Evolutionary conservation across 2,329 filamentous ascomycete genomes (phyloP).

Genomic region (Fusarium armeniacum): DNA sequence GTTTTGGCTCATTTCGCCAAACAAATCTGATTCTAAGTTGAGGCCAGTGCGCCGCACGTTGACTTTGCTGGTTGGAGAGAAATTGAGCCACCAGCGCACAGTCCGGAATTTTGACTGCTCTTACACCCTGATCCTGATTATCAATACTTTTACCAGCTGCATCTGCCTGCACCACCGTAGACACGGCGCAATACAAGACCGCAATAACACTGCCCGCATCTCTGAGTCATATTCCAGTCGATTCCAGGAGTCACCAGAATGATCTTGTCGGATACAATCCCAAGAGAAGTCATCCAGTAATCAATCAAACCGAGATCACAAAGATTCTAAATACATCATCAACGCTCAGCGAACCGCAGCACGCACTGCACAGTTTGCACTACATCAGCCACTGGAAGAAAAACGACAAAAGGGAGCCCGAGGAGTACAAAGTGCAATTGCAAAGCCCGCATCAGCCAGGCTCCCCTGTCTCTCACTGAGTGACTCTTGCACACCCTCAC

Average conservation of each 20-base stretch:
- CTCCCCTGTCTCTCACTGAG: conserved; percentile 31
- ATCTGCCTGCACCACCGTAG: conserved; percentile 4
- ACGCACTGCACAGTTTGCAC: conserved; percentile 16
- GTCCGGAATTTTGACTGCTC: conserved; percentile 40
- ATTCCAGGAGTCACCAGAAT: conserved; percentile 26
- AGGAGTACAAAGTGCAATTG: conserved; percentile 41
- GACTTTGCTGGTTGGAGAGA: conserved; percentile 34
- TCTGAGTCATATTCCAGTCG: conserved; percentile 36
- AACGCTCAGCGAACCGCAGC: conserved; percentile 8
- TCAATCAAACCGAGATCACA: neutral
- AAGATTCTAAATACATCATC: conserved; percentile 19
- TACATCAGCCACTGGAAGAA: conserved; percentile 15
- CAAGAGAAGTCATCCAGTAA: neutral
- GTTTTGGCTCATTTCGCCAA: conserved; percentile 47
- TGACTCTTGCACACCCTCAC: conserved; percentile 34
- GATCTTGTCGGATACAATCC: neutral
- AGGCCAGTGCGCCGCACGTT: conserved; percentile 48
- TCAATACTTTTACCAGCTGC: conserved; percentile 19
- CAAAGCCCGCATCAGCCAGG: conserved; percentile 29
- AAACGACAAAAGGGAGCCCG: conserved; percentile 12
- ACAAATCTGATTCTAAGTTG: conserved; percentile 20
- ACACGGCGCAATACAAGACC: conserved; percentile 8
- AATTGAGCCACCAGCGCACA: conserved; percentile 33
- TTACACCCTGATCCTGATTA: conserved; percentile 46
- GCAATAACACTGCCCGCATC: conserved; percentile 40